Evolutionary conservation across 306 rosid genomes (phyloP).

Genomic region (Mimosa pudica): DNA sequence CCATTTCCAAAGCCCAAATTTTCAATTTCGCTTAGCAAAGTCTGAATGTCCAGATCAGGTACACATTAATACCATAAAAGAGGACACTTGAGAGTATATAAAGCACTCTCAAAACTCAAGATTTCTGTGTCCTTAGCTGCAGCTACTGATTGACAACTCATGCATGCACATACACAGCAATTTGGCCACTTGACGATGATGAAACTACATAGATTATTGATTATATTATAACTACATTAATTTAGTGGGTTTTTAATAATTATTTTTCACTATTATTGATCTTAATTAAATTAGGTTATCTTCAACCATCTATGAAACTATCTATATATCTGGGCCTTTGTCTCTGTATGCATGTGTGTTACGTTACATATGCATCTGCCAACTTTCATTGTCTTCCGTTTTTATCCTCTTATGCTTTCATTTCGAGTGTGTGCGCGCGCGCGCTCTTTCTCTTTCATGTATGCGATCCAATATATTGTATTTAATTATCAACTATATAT

Average conservation of each 20-base stretch:
- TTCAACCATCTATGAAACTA: neutral
- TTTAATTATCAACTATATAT: neutral
- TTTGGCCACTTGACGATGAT: slow-evolving; percentile 8
- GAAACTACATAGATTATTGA: neutral
- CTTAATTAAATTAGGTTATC: slow-evolving; percentile 5
- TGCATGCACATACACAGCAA: neutral
- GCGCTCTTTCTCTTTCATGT: no score
- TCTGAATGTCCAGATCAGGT: neutral
- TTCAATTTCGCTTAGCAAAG: neutral
- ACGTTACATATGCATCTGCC: neutral
- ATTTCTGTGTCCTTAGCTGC: neutral
- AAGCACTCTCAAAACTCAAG: neutral
- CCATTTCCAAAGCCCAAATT: neutral
- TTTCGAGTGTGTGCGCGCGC: neutral
- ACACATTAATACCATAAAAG: neutral
- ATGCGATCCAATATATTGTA: neutral
- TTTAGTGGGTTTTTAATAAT: neutral
- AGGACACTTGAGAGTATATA: neutral
- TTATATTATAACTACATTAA: neutral
- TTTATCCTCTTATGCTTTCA: neutral
- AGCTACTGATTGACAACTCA: neutral
- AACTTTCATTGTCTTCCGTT: slow-evolving; percentile 1
- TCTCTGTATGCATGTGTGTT: neutral
- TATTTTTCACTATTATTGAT: neutral
- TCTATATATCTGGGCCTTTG: neutral